phyloP scores from a whole-genome alignment of 164 flowering plant species.

The Stephania yunnanensis region DNA sequence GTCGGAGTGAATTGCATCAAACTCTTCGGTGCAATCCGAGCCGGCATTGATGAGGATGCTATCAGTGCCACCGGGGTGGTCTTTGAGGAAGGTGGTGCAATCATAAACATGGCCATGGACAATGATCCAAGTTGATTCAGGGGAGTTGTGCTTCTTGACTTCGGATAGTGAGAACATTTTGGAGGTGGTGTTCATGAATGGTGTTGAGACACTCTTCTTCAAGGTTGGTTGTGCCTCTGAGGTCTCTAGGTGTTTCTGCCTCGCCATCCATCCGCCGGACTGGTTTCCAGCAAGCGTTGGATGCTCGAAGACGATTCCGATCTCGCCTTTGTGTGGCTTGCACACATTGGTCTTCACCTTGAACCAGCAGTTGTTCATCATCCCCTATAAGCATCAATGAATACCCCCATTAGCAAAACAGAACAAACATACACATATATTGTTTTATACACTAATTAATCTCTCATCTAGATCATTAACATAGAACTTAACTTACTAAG shows the following conservation, averaged over 20 bases:
- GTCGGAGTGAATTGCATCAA: slow-evolving; percentile 93
- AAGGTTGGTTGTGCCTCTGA: slow-evolving; percentile 32
- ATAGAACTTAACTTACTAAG: too few relatives aligned
- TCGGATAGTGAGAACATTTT: slow-evolving; percentile 57
- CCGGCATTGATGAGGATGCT: slow-evolving; percentile 97
- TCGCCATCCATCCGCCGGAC: slow-evolving; percentile 94
- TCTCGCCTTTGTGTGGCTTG: slow-evolving; percentile 72
- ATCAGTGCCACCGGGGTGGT: slow-evolving; percentile 93
- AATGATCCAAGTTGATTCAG: slow-evolving; percentile 88
- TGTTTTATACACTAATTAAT: too few relatives aligned
- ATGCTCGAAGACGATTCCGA: slow-evolving; percentile 86
- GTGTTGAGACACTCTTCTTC: slow-evolving; percentile 68
- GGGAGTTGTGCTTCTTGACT: slow-evolving; percentile 59
- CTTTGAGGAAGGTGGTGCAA: slow-evolving; percentile 77
- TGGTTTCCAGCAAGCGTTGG: slow-evolving; percentile 85
- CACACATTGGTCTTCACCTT: slow-evolving; percentile 68
- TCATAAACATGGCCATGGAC: slow-evolving; percentile 93
- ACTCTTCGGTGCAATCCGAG: slow-evolving; percentile 92
- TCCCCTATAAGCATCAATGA: slow-evolving; percentile 43
- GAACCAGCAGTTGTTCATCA: slow-evolving; percentile 99
- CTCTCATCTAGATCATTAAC: too few relatives aligned
- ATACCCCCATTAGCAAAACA: too few relatives aligned
- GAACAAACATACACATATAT: too few relatives aligned
- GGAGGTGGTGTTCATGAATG: slow-evolving; percentile 77
- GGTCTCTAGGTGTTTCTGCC: slow-evolving; percentile 49